Evolutionary conservation across 1,139 yeast genomes (phyloP), one percentile per base, ranked within the genome.

Genomic region (Saccharomyces hybrid): DNA sequence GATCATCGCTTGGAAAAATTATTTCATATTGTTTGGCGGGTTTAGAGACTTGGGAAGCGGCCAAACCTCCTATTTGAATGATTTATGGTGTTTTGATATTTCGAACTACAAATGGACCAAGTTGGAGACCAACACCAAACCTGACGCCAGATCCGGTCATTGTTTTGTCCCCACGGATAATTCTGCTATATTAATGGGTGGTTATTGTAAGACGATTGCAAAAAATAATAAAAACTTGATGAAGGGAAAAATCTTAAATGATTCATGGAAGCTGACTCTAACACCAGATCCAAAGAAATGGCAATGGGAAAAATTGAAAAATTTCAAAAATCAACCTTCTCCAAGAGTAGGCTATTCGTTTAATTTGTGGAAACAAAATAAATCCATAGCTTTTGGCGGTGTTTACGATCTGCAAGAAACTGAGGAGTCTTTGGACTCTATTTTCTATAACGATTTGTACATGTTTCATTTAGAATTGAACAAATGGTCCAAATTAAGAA

Each of bases 291-390:
- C 91, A n/a, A 80, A 82, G 60, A 86, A 80, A 2, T 78, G 88
- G 5, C 75, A 95, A 58, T 90, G 96, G 84, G 98, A 93, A 70
- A 78, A 97, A 67, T 80, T 96, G 61, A 82, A 88, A 60, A 89
- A 88, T 63, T 95, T 89, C 66, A 96, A 97, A 0, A 86, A 84
- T 66, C 89, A 84, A 54, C 97, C 97, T 3, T 80, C 90, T 3
- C 88, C 97, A 24, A 80, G 99, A 64, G 97, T 88, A n/a, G 99
- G 99, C 0, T 88, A 96, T 67, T 85, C 95, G 3, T 81, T 93
- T 82, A 91, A 83, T 2, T 79, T 79, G 65, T 98, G 93, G 71
- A 88, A 90, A 64, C 44, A 38, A 38, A 95, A 95, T 58, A 82
- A 98, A 75, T 98, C 98, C 56, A 80, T 93, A 14, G 68, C 91